Conservation (phyloP, 176 grass and related monocot genomes). For the Oryza rufipogon region DNA sequence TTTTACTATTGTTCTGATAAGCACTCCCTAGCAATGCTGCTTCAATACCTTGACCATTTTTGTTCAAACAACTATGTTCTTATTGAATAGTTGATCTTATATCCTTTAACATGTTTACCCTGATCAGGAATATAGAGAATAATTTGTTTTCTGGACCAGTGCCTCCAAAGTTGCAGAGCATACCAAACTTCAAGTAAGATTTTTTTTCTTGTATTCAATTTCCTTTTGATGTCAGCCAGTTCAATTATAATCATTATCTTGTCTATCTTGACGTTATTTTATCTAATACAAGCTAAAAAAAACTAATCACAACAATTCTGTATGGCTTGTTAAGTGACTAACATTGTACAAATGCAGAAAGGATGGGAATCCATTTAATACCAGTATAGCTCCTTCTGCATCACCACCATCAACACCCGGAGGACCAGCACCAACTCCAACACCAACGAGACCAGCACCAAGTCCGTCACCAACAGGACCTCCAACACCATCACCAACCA, state of each 20-base stretch:
- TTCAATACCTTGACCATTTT: not conserved
- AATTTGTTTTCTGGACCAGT: slow-evolving; percentile 94
- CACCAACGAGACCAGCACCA: slow-evolving; percentile 42
- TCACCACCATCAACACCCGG: slow-evolving; percentile 58
- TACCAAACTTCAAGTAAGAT: slow-evolving; percentile 91
- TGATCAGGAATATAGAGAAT: slow-evolving; percentile 91
- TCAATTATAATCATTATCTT: slow-evolving; percentile 5
- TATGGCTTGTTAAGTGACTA: slow-evolving; percentile 35
- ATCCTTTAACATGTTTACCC: slow-evolving; percentile 38
- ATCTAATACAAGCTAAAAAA: slow-evolving; percentile 9
- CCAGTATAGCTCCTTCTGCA: slow-evolving; percentile 67
- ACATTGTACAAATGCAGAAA: slow-evolving; percentile 63
- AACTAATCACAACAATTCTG: slow-evolving; percentile 33
- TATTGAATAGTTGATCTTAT: slow-evolving; percentile 12
- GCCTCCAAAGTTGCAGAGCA: slow-evolving; percentile 71
- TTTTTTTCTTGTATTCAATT: slow-evolving; percentile 43
- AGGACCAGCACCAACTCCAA: slow-evolving; percentile 52
- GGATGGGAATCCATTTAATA: slow-evolving; percentile 99
- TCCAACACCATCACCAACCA: slow-evolving; percentile 27
- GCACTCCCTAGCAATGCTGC: not conserved
- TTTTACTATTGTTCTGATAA: not conserved
- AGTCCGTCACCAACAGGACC: slow-evolving; percentile 3
- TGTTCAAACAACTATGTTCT: not conserved
- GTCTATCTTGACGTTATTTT: slow-evolving; percentile 4
- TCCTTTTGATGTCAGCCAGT: not conserved